A percentile compares a stretch with the other conserved stretches of the same genome.
phyloP scores from a whole-genome alignment of 2,329 filamentous ascomycete species.

The Xylaria polymorpha region DNA sequence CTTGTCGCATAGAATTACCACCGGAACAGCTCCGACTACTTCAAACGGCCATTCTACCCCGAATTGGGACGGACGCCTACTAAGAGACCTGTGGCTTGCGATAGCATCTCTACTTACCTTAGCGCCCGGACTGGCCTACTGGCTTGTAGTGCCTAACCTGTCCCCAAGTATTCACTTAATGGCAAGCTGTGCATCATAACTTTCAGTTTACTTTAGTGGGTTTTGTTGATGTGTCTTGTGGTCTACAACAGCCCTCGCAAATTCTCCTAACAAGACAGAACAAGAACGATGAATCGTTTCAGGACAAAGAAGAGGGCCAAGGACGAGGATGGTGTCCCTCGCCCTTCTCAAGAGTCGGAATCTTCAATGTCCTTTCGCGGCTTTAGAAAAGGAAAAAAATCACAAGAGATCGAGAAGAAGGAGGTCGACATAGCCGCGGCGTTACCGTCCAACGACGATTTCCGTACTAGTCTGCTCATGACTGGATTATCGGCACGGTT shows the following conservation, averaged over 20 bases:
- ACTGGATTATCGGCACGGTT: slow-evolving; percentile 93
- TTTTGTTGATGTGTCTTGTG: slow-evolving; percentile 5
- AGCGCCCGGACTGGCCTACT: slow-evolving; percentile 12
- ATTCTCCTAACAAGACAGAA: neutral
- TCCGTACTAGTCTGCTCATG: slow-evolving; percentile 96
- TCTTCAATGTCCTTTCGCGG: slow-evolving; percentile 63
- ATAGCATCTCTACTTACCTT: slow-evolving; percentile 1
- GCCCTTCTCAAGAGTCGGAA: slow-evolving; percentile 67
- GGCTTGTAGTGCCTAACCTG: slow-evolving; percentile 2
- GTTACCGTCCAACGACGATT: slow-evolving; percentile 86
- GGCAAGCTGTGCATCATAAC: slow-evolving; percentile 28
- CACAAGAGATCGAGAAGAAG: slow-evolving; percentile 67
- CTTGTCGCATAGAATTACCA: slow-evolving; percentile 27
- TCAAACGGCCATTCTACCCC: slow-evolving; percentile 20
- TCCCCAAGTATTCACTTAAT: slow-evolving; percentile 19
- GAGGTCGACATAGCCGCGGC: slow-evolving; percentile 79
- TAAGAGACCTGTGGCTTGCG: slow-evolving; percentile 3
- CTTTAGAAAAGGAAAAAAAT: slow-evolving; percentile 68
- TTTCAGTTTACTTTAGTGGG: neutral
- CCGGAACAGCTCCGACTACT: slow-evolving; percentile 13
- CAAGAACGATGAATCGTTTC: slow-evolving; percentile 77
- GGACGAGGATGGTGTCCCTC: slow-evolving; percentile 64
- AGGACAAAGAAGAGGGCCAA: slow-evolving; percentile 77
- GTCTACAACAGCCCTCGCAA: slow-evolving; percentile 5
- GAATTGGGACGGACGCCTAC: slow-evolving; percentile 11